These are phyloP conservation scores for Pythium dissimile DNA, from an alignment of 352 stramenopile genomes.

Conservation along the genomic window DNA sequence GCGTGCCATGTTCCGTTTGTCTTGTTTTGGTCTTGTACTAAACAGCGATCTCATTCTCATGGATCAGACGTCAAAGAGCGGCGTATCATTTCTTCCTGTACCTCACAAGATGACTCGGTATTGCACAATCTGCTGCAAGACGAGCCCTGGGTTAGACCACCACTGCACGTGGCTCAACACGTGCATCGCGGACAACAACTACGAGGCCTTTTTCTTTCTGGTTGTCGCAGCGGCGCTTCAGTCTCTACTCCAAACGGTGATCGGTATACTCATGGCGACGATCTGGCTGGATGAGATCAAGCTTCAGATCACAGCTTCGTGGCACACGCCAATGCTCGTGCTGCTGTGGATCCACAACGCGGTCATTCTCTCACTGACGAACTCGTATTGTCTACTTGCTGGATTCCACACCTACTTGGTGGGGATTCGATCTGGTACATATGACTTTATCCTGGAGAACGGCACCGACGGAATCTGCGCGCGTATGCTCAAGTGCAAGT, in stretches of 20 bases:
- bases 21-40: too few relatives aligned
- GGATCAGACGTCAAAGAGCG: slow-evolving; percentile 30
- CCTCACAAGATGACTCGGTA: slow-evolving; percentile 69
- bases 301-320: slow-evolving; percentile 32
- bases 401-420: slow-evolving; percentile 81
- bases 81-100: slow-evolving; percentile 37
- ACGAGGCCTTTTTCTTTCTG: slow-evolving; percentile 80
- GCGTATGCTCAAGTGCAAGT: slow-evolving; percentile 75
- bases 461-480: slow-evolving; percentile 69
- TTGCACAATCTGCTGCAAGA: slow-evolving; percentile 84
- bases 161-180: slow-evolving; percentile 89
- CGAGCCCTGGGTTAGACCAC: slow-evolving; percentile 73
- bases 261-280: slow-evolving; percentile 76
- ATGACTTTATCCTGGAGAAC: slow-evolving; percentile 83
- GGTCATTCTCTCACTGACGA: slow-evolving; percentile 48
- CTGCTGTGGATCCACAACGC: slow-evolving; percentile 79
- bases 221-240: slow-evolving; percentile 58
- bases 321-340: slow-evolving; percentile 38
- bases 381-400: slow-evolving; percentile 68
- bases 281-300: slow-evolving; percentile 60
- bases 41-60: not conserved
- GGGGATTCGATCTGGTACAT: slow-evolving; percentile 64
- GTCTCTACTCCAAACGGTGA: slow-evolving; percentile 54
- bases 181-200: slow-evolving; percentile 82
- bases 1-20: too few relatives aligned